Conservation (phyloP, 371 early-diverging fungal genomes). For the Vittaforma corneae region DNA sequence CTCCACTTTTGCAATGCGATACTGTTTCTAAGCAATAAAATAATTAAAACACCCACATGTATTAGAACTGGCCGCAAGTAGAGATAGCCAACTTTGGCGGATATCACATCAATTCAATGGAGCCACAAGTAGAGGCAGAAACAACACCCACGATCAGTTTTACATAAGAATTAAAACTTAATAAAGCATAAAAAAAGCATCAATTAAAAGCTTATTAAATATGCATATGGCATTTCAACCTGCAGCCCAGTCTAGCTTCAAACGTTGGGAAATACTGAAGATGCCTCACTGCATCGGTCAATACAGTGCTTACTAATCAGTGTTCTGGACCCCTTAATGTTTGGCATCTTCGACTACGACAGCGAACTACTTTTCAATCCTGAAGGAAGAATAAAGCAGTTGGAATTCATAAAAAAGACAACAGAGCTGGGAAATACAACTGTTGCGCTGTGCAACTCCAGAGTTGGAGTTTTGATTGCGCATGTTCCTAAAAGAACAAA, state of each 20-base stretch:
- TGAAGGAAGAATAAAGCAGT: slow-evolving; percentile 56
- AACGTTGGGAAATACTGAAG: neutral
- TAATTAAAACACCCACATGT: too few species aligned
- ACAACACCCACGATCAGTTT: too few species aligned
- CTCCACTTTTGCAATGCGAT: too few species aligned
- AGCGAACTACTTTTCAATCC: slow-evolving; percentile 53
- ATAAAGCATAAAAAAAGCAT: neutral
- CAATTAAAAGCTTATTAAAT: neutral
- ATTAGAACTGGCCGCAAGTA: too few species aligned
- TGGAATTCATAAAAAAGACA: slow-evolving; percentile 47
- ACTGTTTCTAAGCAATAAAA: too few species aligned
- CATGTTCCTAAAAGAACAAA: slow-evolving; percentile 45
- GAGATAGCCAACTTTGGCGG: too few species aligned
- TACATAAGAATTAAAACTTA: neutral
- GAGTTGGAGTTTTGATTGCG: slow-evolving; percentile 48
- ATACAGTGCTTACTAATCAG: neutral
- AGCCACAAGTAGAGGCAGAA: too few species aligned
- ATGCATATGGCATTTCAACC: neutral
- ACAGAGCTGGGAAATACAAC: slow-evolving; percentile 51
- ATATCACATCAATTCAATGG: too few species aligned
- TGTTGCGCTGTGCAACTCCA: slow-evolving; percentile 46
- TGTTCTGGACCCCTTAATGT: slow-evolving; percentile 26
- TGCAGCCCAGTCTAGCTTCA: neutral
- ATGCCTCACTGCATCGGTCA: too few species aligned
- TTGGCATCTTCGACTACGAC: slow-evolving; percentile 43